Evolutionary conservation across 371 early-diverging fungal species (phyloP).

Genomic region (Lichtheimia hyalospora): DNA sequence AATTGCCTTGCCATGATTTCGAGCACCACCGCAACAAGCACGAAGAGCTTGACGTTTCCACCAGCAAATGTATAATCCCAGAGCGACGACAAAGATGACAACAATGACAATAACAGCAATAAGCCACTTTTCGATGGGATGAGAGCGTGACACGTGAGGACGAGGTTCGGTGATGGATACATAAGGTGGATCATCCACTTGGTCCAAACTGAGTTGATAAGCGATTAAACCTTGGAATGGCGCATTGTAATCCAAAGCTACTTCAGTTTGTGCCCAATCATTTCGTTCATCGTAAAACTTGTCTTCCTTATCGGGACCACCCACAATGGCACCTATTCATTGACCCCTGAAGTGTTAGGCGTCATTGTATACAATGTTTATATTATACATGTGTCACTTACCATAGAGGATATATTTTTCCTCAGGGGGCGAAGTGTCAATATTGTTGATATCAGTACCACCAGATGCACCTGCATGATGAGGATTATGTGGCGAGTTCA

Average conservation of each 20-base stretch:
- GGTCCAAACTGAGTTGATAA: constrained; percentile 49
- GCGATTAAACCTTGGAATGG: constrained; percentile 63
- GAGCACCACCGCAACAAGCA: not conserved
- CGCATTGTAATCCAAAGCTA: constrained; percentile 68
- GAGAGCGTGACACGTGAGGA: constrained; percentile 22
- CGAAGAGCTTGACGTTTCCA: constrained; percentile 5
- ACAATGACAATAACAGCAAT: constrained; percentile 53
- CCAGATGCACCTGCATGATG: constrained; percentile 67
- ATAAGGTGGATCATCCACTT: constrained; percentile 51
- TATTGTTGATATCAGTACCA: constrained; percentile 45
- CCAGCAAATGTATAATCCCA: constrained; percentile 11
- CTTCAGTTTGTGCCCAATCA: constrained; percentile 55
- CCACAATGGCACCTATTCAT: constrained; percentile 57
- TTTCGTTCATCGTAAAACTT: constrained; percentile 55
- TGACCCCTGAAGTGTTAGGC: not conserved
- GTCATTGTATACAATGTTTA: not conserved
- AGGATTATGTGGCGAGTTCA: constrained; percentile 63
- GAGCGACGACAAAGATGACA: constrained; percentile 19
- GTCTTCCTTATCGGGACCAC: constrained; percentile 61
- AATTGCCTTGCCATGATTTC: not conserved
- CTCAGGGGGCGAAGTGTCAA: constrained; percentile 40
- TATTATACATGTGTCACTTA: constrained; percentile 1
- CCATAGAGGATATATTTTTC: constrained; percentile 48
- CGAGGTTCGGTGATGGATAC: constrained; percentile 42
- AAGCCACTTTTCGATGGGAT: constrained; percentile 34